Evolutionary conservation across 108 stramenopile genomes (phyloP).

Genomic region (Fragilariopsis cylindrus): DNA sequence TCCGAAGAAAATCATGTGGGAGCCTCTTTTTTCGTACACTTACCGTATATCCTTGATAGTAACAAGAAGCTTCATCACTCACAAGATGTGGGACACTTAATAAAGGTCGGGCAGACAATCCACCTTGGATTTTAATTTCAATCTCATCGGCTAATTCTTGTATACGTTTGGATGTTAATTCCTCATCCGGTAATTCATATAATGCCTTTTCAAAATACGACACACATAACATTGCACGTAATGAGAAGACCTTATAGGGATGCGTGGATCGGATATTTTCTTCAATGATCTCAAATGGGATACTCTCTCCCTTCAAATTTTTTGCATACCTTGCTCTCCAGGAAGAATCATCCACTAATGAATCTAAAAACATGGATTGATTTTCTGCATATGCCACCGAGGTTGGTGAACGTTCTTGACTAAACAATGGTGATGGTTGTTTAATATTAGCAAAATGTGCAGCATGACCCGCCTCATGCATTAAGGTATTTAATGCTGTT

Average conservation of each 20-base stretch:
- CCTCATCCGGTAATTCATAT: constrained; percentile 67
- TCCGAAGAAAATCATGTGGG: neutral
- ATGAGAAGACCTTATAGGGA: constrained; percentile 57
- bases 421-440: constrained; percentile 58
- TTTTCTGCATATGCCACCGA: constrained; percentile 71
- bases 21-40: neutral
- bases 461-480: constrained; percentile 80
- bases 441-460: constrained; percentile 77
- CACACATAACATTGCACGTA: constrained; percentile 67
- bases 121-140: constrained; percentile 68
- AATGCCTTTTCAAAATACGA: constrained; percentile 77
- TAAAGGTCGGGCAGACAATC: constrained; percentile 59
- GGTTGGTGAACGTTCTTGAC: constrained; percentile 74
- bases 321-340: constrained; percentile 73
- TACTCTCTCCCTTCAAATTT: constrained; percentile 42
- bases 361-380: constrained; percentile 75
- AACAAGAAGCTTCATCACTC: constrained; percentile 60
- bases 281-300: constrained; percentile 68
- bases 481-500: constrained; percentile 58
- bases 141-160: constrained; percentile 59
- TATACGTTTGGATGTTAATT: constrained; percentile 58
- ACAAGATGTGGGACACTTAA: constrained; percentile 69
- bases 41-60: constrained; percentile 30
- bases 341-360: constrained; percentile 66
- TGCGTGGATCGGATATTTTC: constrained; percentile 66